Evolutionary conservation across 1,139 yeast species (phyloP).

Genomic region (Taphrina confusa): DNA sequence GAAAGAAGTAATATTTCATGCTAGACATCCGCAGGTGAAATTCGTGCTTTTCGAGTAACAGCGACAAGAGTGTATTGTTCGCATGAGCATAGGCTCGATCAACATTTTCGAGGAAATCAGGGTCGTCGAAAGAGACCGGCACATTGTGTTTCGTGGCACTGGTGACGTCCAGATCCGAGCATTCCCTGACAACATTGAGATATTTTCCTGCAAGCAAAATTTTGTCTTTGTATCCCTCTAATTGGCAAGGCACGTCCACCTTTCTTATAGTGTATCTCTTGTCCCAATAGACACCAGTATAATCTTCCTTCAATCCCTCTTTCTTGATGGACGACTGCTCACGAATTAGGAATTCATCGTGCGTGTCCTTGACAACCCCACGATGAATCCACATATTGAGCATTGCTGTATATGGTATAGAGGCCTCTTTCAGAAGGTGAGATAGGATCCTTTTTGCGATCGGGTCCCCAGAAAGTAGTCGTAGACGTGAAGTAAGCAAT

Average conservation of each 20-base stretch:
- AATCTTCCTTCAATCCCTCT: conserved; percentile 52
- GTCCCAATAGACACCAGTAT: conserved; percentile 79
- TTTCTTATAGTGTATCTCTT: conserved; percentile 72
- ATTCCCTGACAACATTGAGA: conserved; percentile 67
- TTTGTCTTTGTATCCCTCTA: conserved; percentile 58
- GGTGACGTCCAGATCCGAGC: conserved; percentile 50
- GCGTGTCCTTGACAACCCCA: conserved; percentile 77
- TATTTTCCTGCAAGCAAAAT: conserved; percentile 82
- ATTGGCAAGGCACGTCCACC: conserved; percentile 74
- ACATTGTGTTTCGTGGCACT: conserved; percentile 43
- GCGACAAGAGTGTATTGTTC: conserved; percentile 59
- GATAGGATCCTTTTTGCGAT: conserved; percentile 57
- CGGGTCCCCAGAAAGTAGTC: conserved; percentile 66
- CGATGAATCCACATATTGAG: conserved; percentile 73
- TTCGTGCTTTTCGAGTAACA: conserved; percentile 64
- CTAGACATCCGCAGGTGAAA: conserved; percentile 48
- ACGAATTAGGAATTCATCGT: conserved; percentile 76
- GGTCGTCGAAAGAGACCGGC: conserved; percentile 32
- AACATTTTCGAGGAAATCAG: conserved; percentile 50
- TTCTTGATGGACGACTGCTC: conserved; percentile 47
- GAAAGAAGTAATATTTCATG: conserved; percentile 57
- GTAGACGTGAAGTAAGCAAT: conserved; percentile 61
- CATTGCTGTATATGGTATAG: conserved; percentile 66
- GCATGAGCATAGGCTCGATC: conserved; percentile 69
- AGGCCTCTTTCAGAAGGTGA: conserved; percentile 59